phyloP scores from a whole-genome alignment of 176 grass and related monocot genomes.

The Neostapfia colusana region DNA sequence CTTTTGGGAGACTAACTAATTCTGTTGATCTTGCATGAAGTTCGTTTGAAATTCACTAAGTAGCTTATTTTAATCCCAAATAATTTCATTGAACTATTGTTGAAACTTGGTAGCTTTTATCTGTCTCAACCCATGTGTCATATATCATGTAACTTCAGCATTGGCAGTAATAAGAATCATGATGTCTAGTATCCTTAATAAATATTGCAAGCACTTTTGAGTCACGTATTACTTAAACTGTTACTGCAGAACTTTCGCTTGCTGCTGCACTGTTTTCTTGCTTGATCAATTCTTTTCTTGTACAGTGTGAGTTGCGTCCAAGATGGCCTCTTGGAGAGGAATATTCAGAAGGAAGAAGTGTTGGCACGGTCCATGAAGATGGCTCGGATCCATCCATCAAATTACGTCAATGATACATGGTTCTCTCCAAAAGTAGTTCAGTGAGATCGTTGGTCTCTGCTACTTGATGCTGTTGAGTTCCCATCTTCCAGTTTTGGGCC shows the following conservation, averaged over 20 bases:
- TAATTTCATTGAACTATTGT: background rate
- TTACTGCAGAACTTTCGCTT: background rate
- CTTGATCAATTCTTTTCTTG: slow-evolving; percentile 26
- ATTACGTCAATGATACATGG: slow-evolving; percentile 86
- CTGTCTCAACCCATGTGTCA: background rate
- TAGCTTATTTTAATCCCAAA: slow-evolving; percentile 1
- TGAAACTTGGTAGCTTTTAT: background rate
- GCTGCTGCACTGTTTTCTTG: background rate
- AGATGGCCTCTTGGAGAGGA: slow-evolving; percentile 93
- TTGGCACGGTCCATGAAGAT: slow-evolving; percentile 72
- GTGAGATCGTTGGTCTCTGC: no score
- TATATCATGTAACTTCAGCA: background rate
- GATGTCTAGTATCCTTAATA: slow-evolving; percentile 1
- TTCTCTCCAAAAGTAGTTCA: slow-evolving; percentile 48
- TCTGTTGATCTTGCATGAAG: background rate
- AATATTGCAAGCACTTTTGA: background rate
- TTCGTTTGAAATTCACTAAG: background rate
- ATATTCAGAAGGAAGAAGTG: slow-evolving; percentile 70
- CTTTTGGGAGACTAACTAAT: background rate
- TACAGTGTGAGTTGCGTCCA: slow-evolving; percentile 77
- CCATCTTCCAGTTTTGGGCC: background rate
- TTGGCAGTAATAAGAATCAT: background rate
- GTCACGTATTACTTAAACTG: background rate
- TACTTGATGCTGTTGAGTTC: no score
- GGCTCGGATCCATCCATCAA: slow-evolving; percentile 72